These are phyloP conservation scores for Penicillium cosmopolitanum DNA, from an alignment of 495 filamentous ascomycete genomes.

Conservation along the genomic window DNA sequence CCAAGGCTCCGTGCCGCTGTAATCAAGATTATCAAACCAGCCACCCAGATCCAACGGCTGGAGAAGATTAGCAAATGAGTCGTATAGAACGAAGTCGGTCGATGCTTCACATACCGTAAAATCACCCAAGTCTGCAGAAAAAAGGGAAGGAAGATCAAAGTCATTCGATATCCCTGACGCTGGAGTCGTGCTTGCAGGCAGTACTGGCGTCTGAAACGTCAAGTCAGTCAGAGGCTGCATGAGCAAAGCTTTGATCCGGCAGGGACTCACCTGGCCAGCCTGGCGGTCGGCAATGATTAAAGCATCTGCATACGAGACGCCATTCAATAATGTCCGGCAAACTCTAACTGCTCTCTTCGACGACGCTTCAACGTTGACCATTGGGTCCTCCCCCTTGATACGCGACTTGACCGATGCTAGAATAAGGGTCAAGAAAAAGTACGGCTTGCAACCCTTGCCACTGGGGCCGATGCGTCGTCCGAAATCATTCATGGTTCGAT, in stretches of 20 bases:
- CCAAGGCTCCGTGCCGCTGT: slow-evolving; percentile 34
- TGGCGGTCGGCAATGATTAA: slow-evolving; percentile 20
- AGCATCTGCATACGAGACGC: slow-evolving; percentile 31
- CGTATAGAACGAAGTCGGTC: not conserved
- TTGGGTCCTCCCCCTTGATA: slow-evolving; percentile 41
- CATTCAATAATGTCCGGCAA: slow-evolving; percentile 31
- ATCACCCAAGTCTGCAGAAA: slow-evolving; percentile 31
- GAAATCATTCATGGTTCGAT: slow-evolving; percentile 38
- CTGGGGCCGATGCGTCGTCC: slow-evolving; percentile 31
- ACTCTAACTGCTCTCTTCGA: slow-evolving; percentile 30
- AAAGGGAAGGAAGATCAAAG: slow-evolving; percentile 34
- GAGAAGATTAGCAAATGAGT: slow-evolving; percentile 21
- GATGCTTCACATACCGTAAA: slow-evolving; percentile 33
- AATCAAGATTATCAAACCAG: slow-evolving; percentile 38
- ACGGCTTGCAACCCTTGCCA: slow-evolving; percentile 42
- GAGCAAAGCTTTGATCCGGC: not conserved
- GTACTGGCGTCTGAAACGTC: slow-evolving; percentile 8
- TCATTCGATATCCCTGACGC: slow-evolving; percentile 26
- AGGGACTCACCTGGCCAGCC: slow-evolving; percentile 17
- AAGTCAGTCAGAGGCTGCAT: slow-evolving; percentile 3
- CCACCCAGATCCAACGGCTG: slow-evolving; percentile 42
- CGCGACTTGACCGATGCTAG: slow-evolving; percentile 41
- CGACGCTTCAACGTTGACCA: slow-evolving; percentile 30
- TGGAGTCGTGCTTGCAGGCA: slow-evolving; percentile 15
- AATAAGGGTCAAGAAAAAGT: slow-evolving; percentile 39